These are phyloP conservation scores for Lachancea cidri DNA, from an alignment of 805 yeast genomes.

Conservation along the genomic window DNA sequence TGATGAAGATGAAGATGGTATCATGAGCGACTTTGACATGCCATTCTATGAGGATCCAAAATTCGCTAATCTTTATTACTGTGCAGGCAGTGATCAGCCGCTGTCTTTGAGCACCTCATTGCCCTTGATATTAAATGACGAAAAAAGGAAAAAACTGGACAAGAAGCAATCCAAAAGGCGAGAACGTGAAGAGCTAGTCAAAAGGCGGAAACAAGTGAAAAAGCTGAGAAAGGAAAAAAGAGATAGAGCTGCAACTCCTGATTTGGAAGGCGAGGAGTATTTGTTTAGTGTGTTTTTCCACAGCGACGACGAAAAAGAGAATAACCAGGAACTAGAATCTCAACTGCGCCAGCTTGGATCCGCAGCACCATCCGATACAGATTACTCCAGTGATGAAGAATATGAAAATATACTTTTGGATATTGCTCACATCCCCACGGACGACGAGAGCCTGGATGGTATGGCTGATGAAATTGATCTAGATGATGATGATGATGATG, in stretches of 20 bases:
- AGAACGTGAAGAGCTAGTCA: slow-evolving; percentile 28
- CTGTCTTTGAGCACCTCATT: slow-evolving; percentile 30
- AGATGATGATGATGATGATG: slow-evolving; percentile 21
- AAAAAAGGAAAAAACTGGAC: slow-evolving; percentile 22
- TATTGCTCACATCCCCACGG: slow-evolving; percentile 32
- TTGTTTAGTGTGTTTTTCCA: slow-evolving; percentile 32
- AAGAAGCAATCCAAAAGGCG: slow-evolving; percentile 26
- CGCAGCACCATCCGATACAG: slow-evolving; percentile 20
- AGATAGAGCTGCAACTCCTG: slow-evolving; percentile 36
- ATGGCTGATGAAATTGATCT: slow-evolving; percentile 12
- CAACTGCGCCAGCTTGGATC: slow-evolving; percentile 22
- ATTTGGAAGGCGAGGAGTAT: slow-evolving; percentile 33
- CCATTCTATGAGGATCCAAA: slow-evolving; percentile 41
- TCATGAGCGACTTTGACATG: slow-evolving; percentile 33
- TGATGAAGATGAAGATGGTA: slow-evolving; percentile 31
- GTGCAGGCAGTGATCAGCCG: slow-evolving; percentile 30
- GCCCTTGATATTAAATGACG: slow-evolving; percentile 30
- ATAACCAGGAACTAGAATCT: slow-evolving; percentile 18
- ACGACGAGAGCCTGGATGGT: slow-evolving; percentile 22
- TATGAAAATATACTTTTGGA: slow-evolving; percentile 32
- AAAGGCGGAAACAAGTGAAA: slow-evolving; percentile 25
- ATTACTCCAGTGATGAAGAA: slow-evolving; percentile 26
- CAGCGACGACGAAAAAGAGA: slow-evolving; percentile 25
- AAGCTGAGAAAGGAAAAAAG: slow-evolving; percentile 19
- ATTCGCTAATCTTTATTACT: slow-evolving; percentile 31